phyloP scores from a whole-genome alignment of 208 protist genomes.

The Histomonas meleagridis region DNA sequence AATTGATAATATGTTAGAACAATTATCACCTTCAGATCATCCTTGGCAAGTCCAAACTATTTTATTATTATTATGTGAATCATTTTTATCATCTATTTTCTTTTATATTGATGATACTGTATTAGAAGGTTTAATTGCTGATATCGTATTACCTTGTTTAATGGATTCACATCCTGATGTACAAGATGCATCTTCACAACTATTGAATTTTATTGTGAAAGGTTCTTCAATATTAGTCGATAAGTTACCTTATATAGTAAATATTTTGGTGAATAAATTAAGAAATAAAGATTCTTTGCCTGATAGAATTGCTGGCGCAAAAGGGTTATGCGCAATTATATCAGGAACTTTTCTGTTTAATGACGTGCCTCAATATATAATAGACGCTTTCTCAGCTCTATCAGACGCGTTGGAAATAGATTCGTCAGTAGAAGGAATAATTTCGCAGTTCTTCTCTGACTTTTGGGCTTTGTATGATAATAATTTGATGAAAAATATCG shows the following conservation, averaged over 20 bases:
- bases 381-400: not conserved
- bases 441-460: not conserved
- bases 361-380: not conserved
- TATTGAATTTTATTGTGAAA: not conserved
- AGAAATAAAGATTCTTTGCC: not conserved
- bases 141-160: not conserved
- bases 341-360: not conserved
- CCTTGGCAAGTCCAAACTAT: not conserved
- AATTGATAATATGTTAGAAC: not conserved
- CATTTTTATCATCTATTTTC: not conserved
- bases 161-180: not conserved
- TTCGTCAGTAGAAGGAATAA: not conserved
- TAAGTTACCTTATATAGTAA: not conserved
- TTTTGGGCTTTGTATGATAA: not conserved
- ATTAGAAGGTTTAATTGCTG: not conserved
- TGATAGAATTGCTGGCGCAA: not conserved
- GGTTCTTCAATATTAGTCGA: not conserved
- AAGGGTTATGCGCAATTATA: not conserved
- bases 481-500: not conserved
- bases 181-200: not conserved
- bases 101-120: not conserved
- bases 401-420: not conserved
- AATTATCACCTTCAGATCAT: not conserved
- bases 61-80: not conserved
- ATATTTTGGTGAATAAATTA: not conserved